Base-by-base conservation (phyloP, 2,329 filamentous ascomycete species). In the Dactylonectria estremocensis region DNA sequence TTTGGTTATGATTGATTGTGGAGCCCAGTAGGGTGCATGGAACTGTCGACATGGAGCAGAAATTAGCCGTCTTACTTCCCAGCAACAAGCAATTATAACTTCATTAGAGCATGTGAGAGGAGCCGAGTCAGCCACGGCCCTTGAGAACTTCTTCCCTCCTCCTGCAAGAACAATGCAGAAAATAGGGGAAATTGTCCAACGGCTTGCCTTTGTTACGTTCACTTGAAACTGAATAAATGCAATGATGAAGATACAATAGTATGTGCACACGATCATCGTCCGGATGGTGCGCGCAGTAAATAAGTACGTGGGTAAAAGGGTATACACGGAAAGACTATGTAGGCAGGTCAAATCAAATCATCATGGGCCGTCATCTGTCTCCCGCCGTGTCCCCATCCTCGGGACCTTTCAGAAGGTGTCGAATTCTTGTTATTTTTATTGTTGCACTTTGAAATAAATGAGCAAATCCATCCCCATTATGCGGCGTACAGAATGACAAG, bases 391-490 rank as follows among this genome's bases (percentile, higher is more conserved):
- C 28, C n/a, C 40, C 40, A 43, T 43, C 18, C 45, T 20, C 8
- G 11, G 22, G 40, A 9, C 20, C 45, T 50, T 43, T 58, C 20
- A 55, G 22, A 57, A 20, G 40, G 40, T n/a, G 40, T 64, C 43
- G 24, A 40, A 28, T 43, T 61, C 31, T 46, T 28, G 35, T 14
- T 43, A n/a, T 56, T 20, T 33, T 61, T 61, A 31, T 40, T 61
- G 37, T 35, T 45, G 40, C n/a, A n/a, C 22, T 35, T 40, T 20
- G 24, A 45, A 61, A 33, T 43, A 43, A 37, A 54, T 35, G 37
- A 24, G 37, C 49, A 56, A 46, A 52, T 56, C 57, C 63, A 60
- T 53, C 57, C n/a, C 63, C 45, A 66, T 61, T 66, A 66, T 48
- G 46, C 55, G 50, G 57, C 63, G 24, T 53, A 53, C 59, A 52